Evolutionary conservation across 2,329 filamentous ascomycete genomes (phyloP), one percentile per base, ranked within the genome.

Genomic region (Colletotrichum sojae): DNA sequence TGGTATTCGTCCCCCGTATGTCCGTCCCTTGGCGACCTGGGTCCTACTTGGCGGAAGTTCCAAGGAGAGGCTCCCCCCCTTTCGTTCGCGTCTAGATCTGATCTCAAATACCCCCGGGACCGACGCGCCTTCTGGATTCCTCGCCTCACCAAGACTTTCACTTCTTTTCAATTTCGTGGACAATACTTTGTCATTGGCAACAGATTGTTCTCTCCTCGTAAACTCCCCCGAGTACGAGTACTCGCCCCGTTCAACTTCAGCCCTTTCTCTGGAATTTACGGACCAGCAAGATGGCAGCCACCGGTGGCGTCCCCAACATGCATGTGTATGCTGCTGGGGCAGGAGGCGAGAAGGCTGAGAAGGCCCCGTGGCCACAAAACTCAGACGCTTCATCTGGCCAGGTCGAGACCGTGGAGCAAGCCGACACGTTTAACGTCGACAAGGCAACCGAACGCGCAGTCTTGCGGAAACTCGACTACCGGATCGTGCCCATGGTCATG

Each of bases 401-500:
- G 31, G 61, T 64, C 25, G 72, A 73, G 45, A 59, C 54, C 6
- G 25, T 57, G 6, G 54, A 64, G 15, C 12, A 59, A n/a, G 62
- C 45, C 31, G 12, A 40, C 5, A 25, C 39, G 5, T 10, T 9
- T 3, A 27, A 48, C 10, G 61, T 71, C 6, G 65, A 69, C 25
- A 64, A 69, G 55, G 52, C 48, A 12, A 68, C 59, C 13, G 68
- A 70, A 22, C 55, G 60, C 13, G 48, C 48, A 6, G 40, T 72
- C 20, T 31, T 71, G 39, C 56, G 59, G 71, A 79, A 80, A 71
- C 72, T 79, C 3, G 78, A 79, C 63, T 63, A 70, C 39, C 75
- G 77, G 3, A 79, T 79, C 57, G 73, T 79, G 43, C 78, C 78
- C 12, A 76, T 76, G 51, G 72, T 76, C 36, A 76, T 76, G 65